These are phyloP conservation scores for Roridomyces roridus DNA, from an alignment of 768 basidiomycete genomes.

Conservation along the genomic window DNA sequence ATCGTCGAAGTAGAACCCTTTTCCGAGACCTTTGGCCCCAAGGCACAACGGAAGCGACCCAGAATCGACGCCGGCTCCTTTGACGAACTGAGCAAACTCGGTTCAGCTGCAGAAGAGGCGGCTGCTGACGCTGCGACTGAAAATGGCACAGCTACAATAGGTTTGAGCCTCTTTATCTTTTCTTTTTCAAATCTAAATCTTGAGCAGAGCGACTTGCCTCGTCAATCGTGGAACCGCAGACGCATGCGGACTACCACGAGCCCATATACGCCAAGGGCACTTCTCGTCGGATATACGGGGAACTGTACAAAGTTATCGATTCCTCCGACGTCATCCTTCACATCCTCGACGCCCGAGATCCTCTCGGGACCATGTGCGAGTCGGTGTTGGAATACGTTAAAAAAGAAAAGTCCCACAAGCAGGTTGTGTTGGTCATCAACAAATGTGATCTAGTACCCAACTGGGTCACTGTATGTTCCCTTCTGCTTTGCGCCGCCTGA, in stretches of 20 bases:
- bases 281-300: conserved; percentile 94
- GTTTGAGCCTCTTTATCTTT: conserved; percentile 36
- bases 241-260: conserved; percentile 83
- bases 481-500: conserved; percentile 1
- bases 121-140: conserved; percentile 51
- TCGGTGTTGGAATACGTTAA: conserved; percentile 91
- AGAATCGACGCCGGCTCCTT: conserved; percentile 89
- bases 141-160: conserved; percentile 49
- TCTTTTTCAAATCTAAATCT: neutral
- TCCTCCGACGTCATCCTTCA: conserved; percentile 97
- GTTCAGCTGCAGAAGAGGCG: conserved; percentile 60
- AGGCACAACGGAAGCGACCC: conserved; percentile 92
- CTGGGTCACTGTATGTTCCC: conserved; percentile 89
- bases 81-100: conserved; percentile 82
- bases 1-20: conserved; percentile 98
- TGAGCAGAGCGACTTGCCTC: conserved; percentile 54
- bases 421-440: conserved; percentile 95
- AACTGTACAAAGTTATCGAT: conserved; percentile 99
- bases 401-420: conserved; percentile 98
- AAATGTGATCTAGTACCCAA: conserved; percentile 99
- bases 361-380: conserved; percentile 93
- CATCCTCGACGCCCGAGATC: conserved; percentile 94
- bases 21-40: conserved; percentile 92
- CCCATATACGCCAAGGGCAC: conserved; percentile 97
- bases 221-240: conserved; percentile 56